phyloP scores from a whole-genome alignment of 345 rosid species.

The Linum lewisii region DNA sequence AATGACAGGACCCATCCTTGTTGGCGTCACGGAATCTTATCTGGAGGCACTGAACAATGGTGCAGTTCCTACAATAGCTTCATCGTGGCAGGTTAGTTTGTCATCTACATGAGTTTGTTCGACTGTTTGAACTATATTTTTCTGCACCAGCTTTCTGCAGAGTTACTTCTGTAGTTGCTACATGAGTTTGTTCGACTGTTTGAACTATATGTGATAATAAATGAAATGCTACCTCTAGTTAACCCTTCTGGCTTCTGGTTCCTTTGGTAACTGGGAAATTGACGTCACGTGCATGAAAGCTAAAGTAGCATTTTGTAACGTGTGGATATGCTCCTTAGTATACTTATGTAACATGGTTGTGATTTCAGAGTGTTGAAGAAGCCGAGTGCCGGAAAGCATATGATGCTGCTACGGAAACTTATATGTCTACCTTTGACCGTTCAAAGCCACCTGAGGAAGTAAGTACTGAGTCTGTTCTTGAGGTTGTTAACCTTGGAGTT shows the following conservation, averaged over 20 bases:
- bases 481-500: not conserved
- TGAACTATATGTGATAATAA: no score
- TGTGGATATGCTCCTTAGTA: not conserved
- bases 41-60: constrained; percentile 94
- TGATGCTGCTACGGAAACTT: constrained; percentile 69
- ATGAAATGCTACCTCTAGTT: no score
- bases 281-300: no score
- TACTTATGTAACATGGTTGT: not conserved
- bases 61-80: constrained; percentile 92
- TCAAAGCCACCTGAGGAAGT: constrained; percentile 85
- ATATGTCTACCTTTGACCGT: constrained; percentile 58
- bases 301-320: no score
- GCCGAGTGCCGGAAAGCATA: constrained; percentile 86
- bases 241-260: no score
- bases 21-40: constrained; percentile 81
- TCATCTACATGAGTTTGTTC: not conserved
- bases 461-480: constrained; percentile 19
- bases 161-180: no score
- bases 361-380: constrained; percentile 91
- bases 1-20: constrained; percentile 89
- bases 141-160: not conserved
- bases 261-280: no score
- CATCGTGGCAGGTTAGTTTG: constrained; percentile 92
- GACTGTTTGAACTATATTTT: not conserved
- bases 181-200: no score